phyloP scores from a whole-genome alignment of 2,329 filamentous ascomycete species.

The Neofusicoccum sp. region DNA sequence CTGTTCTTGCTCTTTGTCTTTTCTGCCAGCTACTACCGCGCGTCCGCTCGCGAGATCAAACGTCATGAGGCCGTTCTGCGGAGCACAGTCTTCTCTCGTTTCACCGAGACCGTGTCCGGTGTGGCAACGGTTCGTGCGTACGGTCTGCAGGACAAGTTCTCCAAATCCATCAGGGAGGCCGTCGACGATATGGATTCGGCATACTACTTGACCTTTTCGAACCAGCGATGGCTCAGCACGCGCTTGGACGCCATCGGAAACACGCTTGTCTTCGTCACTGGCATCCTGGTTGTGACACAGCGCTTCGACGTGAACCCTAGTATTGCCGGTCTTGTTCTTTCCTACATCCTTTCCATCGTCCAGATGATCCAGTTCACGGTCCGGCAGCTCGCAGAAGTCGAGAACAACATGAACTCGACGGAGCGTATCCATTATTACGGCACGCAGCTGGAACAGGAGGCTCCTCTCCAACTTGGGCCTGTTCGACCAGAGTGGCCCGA shows the following conservation, averaged over 20 bases:
- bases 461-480: conserved; percentile 73
- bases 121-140: conserved; percentile 88
- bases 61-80: conserved; percentile 88
- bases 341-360: conserved; percentile 90
- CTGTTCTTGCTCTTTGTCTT: conserved; percentile 78
- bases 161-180: conserved; percentile 66
- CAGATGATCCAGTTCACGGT: conserved; percentile 97
- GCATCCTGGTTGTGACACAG: conserved; percentile 88
- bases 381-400: conserved; percentile 89
- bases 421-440: conserved; percentile 92
- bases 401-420: conserved; percentile 97
- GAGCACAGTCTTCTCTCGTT: conserved; percentile 86
- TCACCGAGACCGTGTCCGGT: conserved; percentile 84
- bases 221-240: conserved; percentile 89
- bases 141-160: conserved; percentile 76
- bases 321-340: conserved; percentile 84
- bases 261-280: conserved; percentile 80
- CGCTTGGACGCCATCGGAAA: conserved; percentile 85
- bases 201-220: conserved; percentile 93
- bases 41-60: conserved; percentile 92
- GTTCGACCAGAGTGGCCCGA: conserved; percentile 81
- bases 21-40: conserved; percentile 83
- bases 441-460: conserved; percentile 83
- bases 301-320: conserved; percentile 84
- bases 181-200: conserved; percentile 93